A percentile compares a stretch with the other conserved stretches of the same genome.
Conservation (phyloP, 2,329 filamentous ascomycete species). For the Cercospora sesami region DNA sequence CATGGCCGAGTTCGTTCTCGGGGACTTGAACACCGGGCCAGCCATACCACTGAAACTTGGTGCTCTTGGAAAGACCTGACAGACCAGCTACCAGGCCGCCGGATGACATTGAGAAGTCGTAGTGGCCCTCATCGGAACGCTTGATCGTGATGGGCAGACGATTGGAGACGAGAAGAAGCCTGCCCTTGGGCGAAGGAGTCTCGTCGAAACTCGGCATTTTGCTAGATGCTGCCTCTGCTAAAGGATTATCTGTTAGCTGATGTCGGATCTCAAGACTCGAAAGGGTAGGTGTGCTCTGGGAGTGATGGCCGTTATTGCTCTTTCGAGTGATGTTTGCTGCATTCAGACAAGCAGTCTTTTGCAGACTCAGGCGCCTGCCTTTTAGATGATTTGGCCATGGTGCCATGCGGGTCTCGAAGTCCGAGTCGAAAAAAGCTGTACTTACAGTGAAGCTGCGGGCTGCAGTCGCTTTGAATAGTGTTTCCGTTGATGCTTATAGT, state of each 20-base stretch:
- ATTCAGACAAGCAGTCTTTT: background rate
- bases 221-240: constrained; percentile 7
- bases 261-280: background rate
- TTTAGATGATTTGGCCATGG: background rate
- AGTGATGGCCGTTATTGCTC: constrained; percentile 10
- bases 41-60: constrained; percentile 96
- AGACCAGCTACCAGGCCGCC: constrained; percentile 92
- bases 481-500: constrained; percentile 1
- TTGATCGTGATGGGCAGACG: constrained; percentile 96
- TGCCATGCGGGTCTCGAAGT: background rate
- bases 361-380: background rate
- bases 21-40: constrained; percentile 95
- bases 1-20: constrained; percentile 71
- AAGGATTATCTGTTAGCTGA: constrained; percentile 12
- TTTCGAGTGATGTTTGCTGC: background rate
- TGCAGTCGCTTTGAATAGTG: background rate
- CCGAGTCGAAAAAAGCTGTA: background rate
- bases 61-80: constrained; percentile 86
- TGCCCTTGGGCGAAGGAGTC: constrained; percentile 41
- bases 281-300: constrained; percentile 1
- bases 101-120: constrained; percentile 94
- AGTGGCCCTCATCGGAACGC: constrained; percentile 84
- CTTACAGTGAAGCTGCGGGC: background rate
- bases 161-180: constrained; percentile 86
- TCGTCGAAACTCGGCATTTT: constrained; percentile 40